Percentiles rank a stretch among this genome's conserved stretches.
phyloP scores from a whole-genome alignment of 139 green algal genomes.

The Tetratostichococcus sp. region DNA sequence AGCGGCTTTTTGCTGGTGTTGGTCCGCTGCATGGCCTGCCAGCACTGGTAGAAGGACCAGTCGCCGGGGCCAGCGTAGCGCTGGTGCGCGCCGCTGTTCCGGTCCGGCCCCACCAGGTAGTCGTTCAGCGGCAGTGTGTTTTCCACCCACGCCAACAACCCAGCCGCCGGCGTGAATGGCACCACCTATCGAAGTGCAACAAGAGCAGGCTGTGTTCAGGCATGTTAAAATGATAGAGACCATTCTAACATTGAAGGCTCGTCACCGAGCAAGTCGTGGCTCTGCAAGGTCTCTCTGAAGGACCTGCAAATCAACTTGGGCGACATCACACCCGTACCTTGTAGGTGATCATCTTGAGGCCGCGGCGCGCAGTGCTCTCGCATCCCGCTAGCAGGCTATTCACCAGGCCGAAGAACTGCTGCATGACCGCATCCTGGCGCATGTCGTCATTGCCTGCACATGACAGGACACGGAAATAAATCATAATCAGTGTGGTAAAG shows the following conservation, averaged over 20 bases:
- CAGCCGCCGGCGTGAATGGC: constrained; percentile 79
- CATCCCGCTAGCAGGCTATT: constrained; percentile 69
- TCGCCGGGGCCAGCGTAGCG: constrained; percentile 24
- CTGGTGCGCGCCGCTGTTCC: constrained; percentile 29
- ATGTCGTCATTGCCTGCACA: constrained; percentile 80
- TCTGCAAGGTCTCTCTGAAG: no score
- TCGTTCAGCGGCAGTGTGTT: constrained; percentile 67
- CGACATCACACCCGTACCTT: no score
- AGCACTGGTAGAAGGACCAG: constrained; percentile 32
- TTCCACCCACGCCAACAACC: constrained; percentile 94
- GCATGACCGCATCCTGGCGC: constrained; percentile 95
- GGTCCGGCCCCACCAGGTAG: constrained; percentile 46
- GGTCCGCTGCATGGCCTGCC: constrained; percentile 3
- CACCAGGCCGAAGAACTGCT: constrained; percentile 92
- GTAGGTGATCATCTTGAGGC: constrained; percentile 81
- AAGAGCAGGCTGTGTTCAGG: no score
- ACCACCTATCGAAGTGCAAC: constrained; percentile 46
- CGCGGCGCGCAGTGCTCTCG: constrained; percentile 34
- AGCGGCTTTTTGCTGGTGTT: background rate
- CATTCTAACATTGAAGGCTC: no score
- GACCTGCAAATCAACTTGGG: no score
- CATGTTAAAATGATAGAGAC: no score
- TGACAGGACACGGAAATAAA: no score
- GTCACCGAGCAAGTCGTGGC: no score
- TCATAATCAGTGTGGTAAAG: no score